phyloP scores from a whole-genome alignment of 768 basidiomycete genomes.

The Kwoniella heveanensis region DNA sequence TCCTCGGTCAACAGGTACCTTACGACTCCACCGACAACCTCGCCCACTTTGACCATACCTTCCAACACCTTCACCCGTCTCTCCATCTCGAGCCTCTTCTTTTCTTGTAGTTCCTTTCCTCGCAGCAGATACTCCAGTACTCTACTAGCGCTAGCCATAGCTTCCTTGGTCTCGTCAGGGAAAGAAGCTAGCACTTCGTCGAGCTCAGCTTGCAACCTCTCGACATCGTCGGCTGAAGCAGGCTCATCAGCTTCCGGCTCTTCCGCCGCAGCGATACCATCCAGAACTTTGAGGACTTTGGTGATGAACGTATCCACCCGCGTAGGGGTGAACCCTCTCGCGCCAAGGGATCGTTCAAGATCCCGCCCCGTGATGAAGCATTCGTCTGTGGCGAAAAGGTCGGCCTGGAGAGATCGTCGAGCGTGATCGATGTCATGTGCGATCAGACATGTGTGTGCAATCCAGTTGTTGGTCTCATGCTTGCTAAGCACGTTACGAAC shows the following conservation, averaged over 20 bases:
- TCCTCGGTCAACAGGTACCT: conserved; percentile 46
- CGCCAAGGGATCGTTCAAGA: conserved; percentile 30
- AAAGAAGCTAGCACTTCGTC: conserved; percentile 25
- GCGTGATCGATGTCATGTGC: conserved; percentile 44
- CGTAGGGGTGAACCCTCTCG: conserved; percentile 34
- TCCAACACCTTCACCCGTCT: conserved; percentile 48
- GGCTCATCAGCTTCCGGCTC: conserved; percentile 24
- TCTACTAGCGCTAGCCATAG: conserved; percentile 29
- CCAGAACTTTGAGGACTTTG: conserved; percentile 48
- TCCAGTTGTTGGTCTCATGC: conserved; percentile 45
- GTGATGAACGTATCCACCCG: conserved; percentile 45
- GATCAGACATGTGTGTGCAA: conserved; percentile 47
- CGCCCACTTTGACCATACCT: conserved; percentile 49
- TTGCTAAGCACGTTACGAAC: conserved; percentile 32
- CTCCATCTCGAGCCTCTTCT: conserved; percentile 45
- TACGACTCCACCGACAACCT: conserved; percentile 45
- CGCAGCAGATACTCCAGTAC: conserved; percentile 43
- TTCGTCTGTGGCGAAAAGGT: conserved; percentile 49
- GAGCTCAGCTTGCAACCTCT: conserved; percentile 31
- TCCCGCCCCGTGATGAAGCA: conserved; percentile 41
- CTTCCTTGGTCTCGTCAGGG: conserved; percentile 43
- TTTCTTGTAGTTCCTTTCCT: conserved; percentile 45
- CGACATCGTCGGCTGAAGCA: conserved; percentile 17
- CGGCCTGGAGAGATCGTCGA: conserved; percentile 39
- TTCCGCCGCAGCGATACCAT: conserved; percentile 48